Evolutionary conservation across 305 asterid species (phyloP), one percentile per base, ranked within the genome.

Genomic region (Rubia balearica): DNA sequence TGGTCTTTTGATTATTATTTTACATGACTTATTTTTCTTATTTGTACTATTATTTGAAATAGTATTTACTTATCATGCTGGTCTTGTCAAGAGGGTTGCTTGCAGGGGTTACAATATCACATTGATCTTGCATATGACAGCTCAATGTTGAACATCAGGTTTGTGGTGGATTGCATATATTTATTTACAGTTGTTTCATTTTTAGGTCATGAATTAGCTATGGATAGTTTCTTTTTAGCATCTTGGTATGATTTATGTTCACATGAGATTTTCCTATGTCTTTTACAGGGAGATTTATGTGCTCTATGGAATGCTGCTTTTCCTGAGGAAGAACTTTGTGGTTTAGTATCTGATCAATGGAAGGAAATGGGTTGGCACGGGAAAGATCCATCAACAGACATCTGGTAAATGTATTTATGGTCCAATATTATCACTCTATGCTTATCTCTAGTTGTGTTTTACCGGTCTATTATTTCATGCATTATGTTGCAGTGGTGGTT

Each of bases 341-440:
- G 96, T 76, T 83, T 91, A 77, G 83, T 95, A 83, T 91, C 99
- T 61, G 99, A 95, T 71, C 98, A 91, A 83, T 95, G 99, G 99
- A 95, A 95, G 79, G 97, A 91, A 79, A 95, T 95, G 99, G 99
- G 99, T 79, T 95, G 99, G 99, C 99, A 95, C 82, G 99, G 99
- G 70, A 95, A 95, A 88, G 99, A 95, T 83, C 99, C 99, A 42
- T 88, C 99, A 42, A 95, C 99, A 72, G 99, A 95, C 85, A 91
- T 95, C 80, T 81, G 99, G 99, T 90, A 81, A 55, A 55, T 61
- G 72, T 24, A 46, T 63, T 59, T 65, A 3, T 53, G 48, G 51
- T 17, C 68, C 40, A 14, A n/a, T 36, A 14, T 2, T 59, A 5
- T 48, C 21, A 12, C 45, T 24, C 56, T 71, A 65, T 59, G 69